Percentiles rank a stretch among this genome's conserved stretches.
These are phyloP conservation scores for Xylariaceae sp. DNA, from an alignment of 2,329 filamentous ascomycete genomes.

Conservation along the genomic window DNA sequence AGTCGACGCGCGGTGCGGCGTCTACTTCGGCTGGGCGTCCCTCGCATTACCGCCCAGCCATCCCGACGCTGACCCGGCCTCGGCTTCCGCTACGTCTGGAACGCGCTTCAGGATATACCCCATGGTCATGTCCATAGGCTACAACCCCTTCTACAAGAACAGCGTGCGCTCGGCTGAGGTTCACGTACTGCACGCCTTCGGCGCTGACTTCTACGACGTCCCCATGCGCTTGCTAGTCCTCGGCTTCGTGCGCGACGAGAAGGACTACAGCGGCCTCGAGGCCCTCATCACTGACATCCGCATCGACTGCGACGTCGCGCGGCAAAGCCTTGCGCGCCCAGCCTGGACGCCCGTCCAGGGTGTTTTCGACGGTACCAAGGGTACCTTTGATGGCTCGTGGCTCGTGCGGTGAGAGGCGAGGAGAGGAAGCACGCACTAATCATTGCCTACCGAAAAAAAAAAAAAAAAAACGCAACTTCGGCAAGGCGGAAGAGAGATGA, in stretches of 20 bases:
- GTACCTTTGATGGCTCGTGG: conserved; percentile 30
- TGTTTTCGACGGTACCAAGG: conserved; percentile 31
- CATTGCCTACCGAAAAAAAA: too few relatives aligned
- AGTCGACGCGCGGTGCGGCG: conserved; percentile 62
- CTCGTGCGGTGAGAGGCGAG: conserved; percentile 22
- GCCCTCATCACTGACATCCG: conserved; percentile 82
- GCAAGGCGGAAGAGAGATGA: neutral
- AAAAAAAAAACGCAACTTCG: neutral
- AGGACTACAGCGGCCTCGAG: conserved; percentile 79
- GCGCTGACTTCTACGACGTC: conserved; percentile 76
- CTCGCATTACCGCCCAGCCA: conserved; percentile 53
- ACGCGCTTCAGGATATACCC: conserved; percentile 54
- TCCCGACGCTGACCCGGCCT: conserved; percentile 35
- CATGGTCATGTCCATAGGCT: conserved; percentile 92
- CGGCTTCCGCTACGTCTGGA: neutral
- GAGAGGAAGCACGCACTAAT: neutral
- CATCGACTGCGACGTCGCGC: conserved; percentile 79
- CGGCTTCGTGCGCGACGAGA: conserved; percentile 84
- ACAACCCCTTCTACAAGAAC: conserved; percentile 98
- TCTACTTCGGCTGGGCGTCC: conserved; percentile 90
- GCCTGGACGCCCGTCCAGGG: conserved; percentile 49
- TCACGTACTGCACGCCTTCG: conserved; percentile 75
- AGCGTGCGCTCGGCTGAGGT: conserved; percentile 80
- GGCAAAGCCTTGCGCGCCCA: conserved; percentile 61
- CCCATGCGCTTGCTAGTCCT: conserved; percentile 74